These are phyloP conservation scores for Quercus gilva DNA, from an alignment of 306 rosid species.

Conservation along the genomic window DNA sequence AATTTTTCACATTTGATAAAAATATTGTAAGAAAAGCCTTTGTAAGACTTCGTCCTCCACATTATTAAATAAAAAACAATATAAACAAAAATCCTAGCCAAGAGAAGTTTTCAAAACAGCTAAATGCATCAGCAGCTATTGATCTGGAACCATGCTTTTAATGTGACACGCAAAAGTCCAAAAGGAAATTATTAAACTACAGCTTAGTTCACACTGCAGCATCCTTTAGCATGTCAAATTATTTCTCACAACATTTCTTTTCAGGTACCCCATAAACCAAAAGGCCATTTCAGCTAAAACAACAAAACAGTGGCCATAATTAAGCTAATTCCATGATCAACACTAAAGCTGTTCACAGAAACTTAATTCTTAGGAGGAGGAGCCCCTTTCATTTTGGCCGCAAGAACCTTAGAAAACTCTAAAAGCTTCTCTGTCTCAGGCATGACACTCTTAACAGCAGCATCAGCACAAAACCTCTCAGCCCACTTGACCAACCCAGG, in stretches of 20 bases:
- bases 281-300: not conserved
- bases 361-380: conserved; percentile 1
- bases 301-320: not conserved
- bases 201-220: not conserved
- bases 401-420: conserved; percentile 32
- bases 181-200: too few relatives aligned
- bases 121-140: too few relatives aligned
- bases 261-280: not conserved
- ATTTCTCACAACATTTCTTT: not conserved
- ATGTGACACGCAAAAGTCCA: too few relatives aligned
- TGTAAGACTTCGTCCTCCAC: too few relatives aligned
- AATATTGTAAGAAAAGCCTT: too few relatives aligned
- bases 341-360: not conserved
- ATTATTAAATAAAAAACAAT: too few relatives aligned
- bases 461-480: conserved; percentile 31
- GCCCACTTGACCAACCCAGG: conserved; percentile 55
- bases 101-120: too few relatives aligned
- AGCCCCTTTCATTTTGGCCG: conserved; percentile 17
- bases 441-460: conserved; percentile 43
- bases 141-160: too few relatives aligned
- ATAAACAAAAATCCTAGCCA: too few relatives aligned
- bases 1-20: too few relatives aligned
- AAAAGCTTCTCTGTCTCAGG: conserved; percentile 53
- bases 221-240: not conserved
- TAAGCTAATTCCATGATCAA: not conserved